Conservation (phyloP, 2,329 filamentous ascomycete species). For the Verticillium alfalfae region DNA sequence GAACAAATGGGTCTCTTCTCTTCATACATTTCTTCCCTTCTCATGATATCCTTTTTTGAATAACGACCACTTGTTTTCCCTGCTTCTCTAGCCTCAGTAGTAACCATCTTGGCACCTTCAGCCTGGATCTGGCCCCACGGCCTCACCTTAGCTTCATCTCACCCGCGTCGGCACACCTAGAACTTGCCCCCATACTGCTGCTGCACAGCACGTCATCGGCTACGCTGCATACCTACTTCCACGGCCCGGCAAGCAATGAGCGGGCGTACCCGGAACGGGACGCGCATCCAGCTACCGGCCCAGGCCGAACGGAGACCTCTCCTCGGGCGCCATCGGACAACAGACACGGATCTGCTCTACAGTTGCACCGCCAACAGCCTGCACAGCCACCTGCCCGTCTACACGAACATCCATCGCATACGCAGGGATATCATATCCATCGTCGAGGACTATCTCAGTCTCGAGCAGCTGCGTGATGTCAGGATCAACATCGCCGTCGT, state of each 20-base stretch:
- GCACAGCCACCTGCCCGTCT: slow-evolving; percentile 63
- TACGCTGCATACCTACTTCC: background rate
- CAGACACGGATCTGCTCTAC: slow-evolving; percentile 37
- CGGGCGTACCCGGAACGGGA: slow-evolving; percentile 7
- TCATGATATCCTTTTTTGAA: background rate
- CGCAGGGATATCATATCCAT: slow-evolving; percentile 58
- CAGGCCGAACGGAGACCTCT: slow-evolving; percentile 27
- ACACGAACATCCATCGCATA: slow-evolving; percentile 72
- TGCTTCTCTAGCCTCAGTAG: background rate
- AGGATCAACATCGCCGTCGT: slow-evolving; percentile 78
- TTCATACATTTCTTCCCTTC: background rate
- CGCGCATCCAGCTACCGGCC: slow-evolving; percentile 10
- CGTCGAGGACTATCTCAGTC: slow-evolving; percentile 58
- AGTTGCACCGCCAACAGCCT: slow-evolving; percentile 48
- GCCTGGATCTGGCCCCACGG: background rate
- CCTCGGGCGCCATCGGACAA: slow-evolving; percentile 26
- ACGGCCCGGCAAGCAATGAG: slow-evolving; percentile 12
- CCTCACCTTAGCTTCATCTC: background rate
- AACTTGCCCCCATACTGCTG: background rate
- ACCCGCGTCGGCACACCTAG: background rate
- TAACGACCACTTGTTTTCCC: too few relatives aligned
- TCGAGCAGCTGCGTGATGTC: slow-evolving; percentile 74
- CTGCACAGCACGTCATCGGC: background rate
- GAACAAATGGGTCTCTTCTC: background rate
- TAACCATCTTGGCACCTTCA: background rate